phyloP scores from a whole-genome alignment of 768 basidiomycete species.

The Pleurotus djamor region DNA sequence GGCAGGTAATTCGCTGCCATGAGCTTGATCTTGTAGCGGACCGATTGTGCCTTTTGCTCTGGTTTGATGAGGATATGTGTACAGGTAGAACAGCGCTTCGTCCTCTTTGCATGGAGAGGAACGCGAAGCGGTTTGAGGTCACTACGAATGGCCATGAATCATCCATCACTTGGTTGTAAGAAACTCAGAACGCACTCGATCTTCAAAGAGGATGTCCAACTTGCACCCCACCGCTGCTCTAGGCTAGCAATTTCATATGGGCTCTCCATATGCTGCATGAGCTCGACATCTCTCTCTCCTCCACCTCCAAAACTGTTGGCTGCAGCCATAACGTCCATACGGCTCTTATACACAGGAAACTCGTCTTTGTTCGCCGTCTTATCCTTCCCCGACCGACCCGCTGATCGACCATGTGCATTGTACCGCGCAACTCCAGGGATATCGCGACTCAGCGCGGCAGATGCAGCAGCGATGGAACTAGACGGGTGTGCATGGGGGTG shows the following conservation, averaged over 20 bases:
- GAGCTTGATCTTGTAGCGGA: slow-evolving; percentile 96
- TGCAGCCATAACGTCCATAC: slow-evolving; percentile 61
- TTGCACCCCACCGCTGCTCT: slow-evolving; percentile 79
- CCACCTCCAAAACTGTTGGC: slow-evolving; percentile 55
- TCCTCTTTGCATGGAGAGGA: slow-evolving; percentile 89
- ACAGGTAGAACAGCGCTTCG: slow-evolving; percentile 93
- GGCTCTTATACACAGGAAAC: slow-evolving; percentile 72
- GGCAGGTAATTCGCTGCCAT: slow-evolving; percentile 95
- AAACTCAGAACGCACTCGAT: slow-evolving; percentile 46
- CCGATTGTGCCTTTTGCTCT: slow-evolving; percentile 93
- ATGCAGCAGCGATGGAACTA: slow-evolving; percentile 86
- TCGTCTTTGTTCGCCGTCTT: slow-evolving; percentile 72
- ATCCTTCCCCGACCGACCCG: slow-evolving; percentile 51
- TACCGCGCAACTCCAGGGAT: slow-evolving; percentile 82
- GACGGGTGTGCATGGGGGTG: slow-evolving; percentile 62
- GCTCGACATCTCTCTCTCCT: slow-evolving; percentile 69
- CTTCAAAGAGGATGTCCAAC: slow-evolving; percentile 71
- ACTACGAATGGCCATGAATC: slow-evolving; percentile 35
- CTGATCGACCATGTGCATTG: slow-evolving; percentile 54
- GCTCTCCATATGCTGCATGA: slow-evolving; percentile 61
- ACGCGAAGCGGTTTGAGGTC: slow-evolving; percentile 88
- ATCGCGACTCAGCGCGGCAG: slow-evolving; percentile 85
- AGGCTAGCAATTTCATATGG: slow-evolving; percentile 63
- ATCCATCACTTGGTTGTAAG: not conserved
- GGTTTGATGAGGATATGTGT: slow-evolving; percentile 98